A percentile compares a stretch with the other conserved stretches of the same genome.
Evolutionary conservation across 345 rosid species (phyloP).

Genomic region (Populus tremula): DNA sequence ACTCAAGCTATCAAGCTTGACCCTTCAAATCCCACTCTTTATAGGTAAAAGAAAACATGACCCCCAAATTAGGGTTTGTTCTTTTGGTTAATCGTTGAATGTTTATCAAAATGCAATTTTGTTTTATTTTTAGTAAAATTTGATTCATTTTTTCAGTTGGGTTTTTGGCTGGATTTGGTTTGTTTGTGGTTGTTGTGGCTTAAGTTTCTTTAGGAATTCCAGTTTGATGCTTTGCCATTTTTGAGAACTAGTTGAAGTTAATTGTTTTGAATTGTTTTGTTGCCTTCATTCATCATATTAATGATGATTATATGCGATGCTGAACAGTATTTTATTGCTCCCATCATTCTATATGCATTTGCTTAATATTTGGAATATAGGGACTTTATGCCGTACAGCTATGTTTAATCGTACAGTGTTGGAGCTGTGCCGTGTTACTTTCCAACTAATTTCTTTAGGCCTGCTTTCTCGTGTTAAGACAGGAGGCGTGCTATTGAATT

Average conservation of each 20-base stretch:
- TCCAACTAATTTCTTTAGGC: background rate
- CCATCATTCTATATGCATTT: background rate
- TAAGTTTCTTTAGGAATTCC: background rate
- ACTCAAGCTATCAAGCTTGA: constrained; percentile 97
- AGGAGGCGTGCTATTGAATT: background rate
- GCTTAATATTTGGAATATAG: background rate
- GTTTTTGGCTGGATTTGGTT: background rate
- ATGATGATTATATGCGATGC: background rate
- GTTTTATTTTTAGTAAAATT: constrained; percentile 3
- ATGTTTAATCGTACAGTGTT: background rate
- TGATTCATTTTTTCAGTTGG: constrained; percentile 1
- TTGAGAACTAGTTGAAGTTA: background rate
- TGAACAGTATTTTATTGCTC: background rate
- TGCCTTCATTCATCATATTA: background rate
- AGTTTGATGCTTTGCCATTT: background rate
- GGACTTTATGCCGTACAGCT: background rate
- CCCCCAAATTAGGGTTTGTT: background rate
- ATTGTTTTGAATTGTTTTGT: background rate
- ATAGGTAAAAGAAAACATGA: constrained; percentile 43
- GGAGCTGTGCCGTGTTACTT: background rate
- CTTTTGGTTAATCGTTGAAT: background rate
- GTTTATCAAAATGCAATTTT: constrained; percentile 18
- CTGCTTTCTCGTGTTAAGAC: background rate
- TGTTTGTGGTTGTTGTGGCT: background rate
- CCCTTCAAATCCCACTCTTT: constrained; percentile 84